Conservation (phyloP, 805 yeast genomes). For the Scheffersomyces spartinae region DNA sequence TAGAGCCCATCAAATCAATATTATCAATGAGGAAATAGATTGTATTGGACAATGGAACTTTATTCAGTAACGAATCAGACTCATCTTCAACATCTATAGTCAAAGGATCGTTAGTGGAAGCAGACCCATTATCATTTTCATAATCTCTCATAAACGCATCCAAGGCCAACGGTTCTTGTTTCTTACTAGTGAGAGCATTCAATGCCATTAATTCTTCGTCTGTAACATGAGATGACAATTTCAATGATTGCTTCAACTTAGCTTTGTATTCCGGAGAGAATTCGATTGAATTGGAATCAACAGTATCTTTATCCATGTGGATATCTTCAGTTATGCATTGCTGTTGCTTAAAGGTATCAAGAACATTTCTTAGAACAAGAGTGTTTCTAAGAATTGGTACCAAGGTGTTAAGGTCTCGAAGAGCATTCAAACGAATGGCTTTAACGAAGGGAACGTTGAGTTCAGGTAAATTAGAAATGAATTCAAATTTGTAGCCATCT, state of each 20-base stretch:
- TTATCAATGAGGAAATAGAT: no score
- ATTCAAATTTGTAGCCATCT: slow-evolving; percentile 8
- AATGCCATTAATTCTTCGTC: slow-evolving; percentile 28
- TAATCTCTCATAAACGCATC: slow-evolving; percentile 16
- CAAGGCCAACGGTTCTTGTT: no score
- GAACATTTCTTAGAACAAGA: slow-evolving; percentile 14
- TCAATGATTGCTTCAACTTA: slow-evolving; percentile 22
- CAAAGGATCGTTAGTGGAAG: slow-evolving; percentile 13
- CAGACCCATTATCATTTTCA: slow-evolving; percentile 10
- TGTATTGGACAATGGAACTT: no score
- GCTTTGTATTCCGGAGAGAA: slow-evolving; percentile 13
- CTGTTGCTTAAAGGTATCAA: slow-evolving; percentile 2
- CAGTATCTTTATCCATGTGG: slow-evolving; percentile 5
- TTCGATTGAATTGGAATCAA: slow-evolving; percentile 5
- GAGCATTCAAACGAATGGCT: slow-evolving; percentile 11
- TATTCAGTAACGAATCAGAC: no score
- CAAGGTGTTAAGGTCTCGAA: slow-evolving; percentile 13
- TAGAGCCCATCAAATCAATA: no score
- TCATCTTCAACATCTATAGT: slow-evolving; percentile 10
- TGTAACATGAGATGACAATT: slow-evolving; percentile 22
- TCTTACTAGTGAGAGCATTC: slow-evolving; percentile 17
- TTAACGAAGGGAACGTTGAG: no score
- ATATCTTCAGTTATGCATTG: slow-evolving; percentile 2
- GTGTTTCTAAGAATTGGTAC: slow-evolving; percentile 21
- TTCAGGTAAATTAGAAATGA: no score